Percentiles rank a stretch among this genome's conserved stretches.
phyloP scores from a whole-genome alignment of 805 yeast species.

The Ogataea saltuana region DNA sequence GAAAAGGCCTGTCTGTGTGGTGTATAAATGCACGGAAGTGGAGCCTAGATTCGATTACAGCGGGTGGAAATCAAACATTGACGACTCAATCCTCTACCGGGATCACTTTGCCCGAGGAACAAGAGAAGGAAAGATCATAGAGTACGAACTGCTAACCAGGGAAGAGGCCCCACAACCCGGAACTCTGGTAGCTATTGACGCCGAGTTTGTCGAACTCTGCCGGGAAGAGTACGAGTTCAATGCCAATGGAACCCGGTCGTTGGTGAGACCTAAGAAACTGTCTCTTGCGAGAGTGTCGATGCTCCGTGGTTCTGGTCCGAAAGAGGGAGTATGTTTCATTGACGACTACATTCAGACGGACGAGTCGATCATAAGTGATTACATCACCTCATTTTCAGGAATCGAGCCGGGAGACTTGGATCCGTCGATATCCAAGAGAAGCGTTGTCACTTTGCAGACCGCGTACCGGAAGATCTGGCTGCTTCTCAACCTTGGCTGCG shows the following conservation, averaged over 20 bases:
- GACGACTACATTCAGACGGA: conserved; percentile 88
- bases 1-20: conserved; percentile 77
- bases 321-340: conserved; percentile 75
- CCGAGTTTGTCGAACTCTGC: conserved; percentile 85
- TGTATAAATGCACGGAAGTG: conserved; percentile 57
- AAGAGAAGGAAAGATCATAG: conserved; percentile 56
- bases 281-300: conserved; percentile 91
- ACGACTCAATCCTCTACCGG: conserved; percentile 66
- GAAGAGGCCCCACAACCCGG: conserved; percentile 77
- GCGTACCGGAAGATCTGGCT: conserved; percentile 92
- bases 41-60: conserved; percentile 45
- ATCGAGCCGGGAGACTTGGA: conserved; percentile 89
- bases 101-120: conserved; percentile 74
- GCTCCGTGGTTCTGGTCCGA: conserved; percentile 67
- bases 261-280: conserved; percentile 72
- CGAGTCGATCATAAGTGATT: conserved; percentile 67
- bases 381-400: conserved; percentile 90
- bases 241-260: conserved; percentile 65
- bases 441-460: conserved; percentile 76
- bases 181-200: conserved; percentile 86
- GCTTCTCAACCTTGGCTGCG: conserved; percentile 81
- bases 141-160: conserved; percentile 65
- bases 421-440: conserved; percentile 59
- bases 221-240: conserved; percentile 80
- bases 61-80: conserved; percentile 52